Base-by-base conservation (phyloP, 2,329 filamentous ascomycete species). In the Ambrosiella cleistominuta region DNA sequence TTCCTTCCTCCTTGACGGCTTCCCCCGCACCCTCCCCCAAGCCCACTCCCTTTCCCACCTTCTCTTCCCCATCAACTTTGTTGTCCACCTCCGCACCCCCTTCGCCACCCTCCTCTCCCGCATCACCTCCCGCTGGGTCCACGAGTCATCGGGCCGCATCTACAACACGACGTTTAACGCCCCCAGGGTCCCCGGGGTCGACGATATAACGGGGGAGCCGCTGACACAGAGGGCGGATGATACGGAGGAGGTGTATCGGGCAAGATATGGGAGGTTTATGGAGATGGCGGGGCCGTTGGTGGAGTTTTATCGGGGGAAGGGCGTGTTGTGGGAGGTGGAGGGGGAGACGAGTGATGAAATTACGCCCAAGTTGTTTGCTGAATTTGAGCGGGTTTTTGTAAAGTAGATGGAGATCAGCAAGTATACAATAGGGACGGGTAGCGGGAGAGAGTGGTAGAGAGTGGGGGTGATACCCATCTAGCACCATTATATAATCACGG, bases 131-230 rank as follows among this genome's bases (percentile, higher is more conserved):
- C 85, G 93, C 59, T 96, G 90, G 90, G 85, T 96, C 45, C 93
- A 98, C 70, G 86, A 86, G 65, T 82, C 88, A 0, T 95, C 88
- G 0, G 93, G 93, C 1, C 79, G 93, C 36, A 85, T 96, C 13
- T 98, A 98, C 75, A 98, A 98, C 69, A 94, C 89, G 1, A 83
- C 83, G 0, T 98, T 95, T 74, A 89, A 97, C 67, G 78, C 86
- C 7, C 93, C 93, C 0, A 85, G 83, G 63, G 81, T 90, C 1
- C 71, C 81, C 0, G 91, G 93, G 35, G 80, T 76, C 63, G 93
- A 98, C 70, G 93, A 98, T 68, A 67, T 96, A 53, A 98, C 93
- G 0, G 93, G 93, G 13, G 93, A 98, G 68, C 74, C 78, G 19
- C 75, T 98, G 62, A 83, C 85, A 4, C 85, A 94, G 68, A 78